A percentile compares a stretch with the other conserved stretches of the same genome.
phyloP scores from a whole-genome alignment of 192 early-diverging fungal species.

The Coemansia sp. region DNA sequence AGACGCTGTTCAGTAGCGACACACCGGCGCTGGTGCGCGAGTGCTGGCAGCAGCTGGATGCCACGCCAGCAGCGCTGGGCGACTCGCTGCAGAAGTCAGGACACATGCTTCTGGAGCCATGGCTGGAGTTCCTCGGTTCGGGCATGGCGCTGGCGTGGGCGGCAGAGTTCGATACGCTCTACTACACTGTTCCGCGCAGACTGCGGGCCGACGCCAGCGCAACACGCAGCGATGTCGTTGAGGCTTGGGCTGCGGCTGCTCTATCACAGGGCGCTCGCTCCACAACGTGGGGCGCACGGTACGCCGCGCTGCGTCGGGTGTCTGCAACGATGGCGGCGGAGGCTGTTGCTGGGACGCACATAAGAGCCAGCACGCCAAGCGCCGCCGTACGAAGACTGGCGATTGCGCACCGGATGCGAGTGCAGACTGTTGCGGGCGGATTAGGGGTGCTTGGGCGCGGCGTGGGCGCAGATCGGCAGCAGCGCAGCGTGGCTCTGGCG shows the following conservation, averaged over 20 bases:
- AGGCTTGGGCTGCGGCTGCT: slow-evolving; percentile 24
- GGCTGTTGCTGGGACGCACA: neutral
- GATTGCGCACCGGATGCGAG: slow-evolving; percentile 19
- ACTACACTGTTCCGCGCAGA: slow-evolving; percentile 18
- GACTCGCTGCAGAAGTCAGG: slow-evolving; percentile 8
- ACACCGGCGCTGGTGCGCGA: slow-evolving; percentile 21
- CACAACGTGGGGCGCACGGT: slow-evolving; percentile 13
- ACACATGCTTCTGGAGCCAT: slow-evolving; percentile 24
- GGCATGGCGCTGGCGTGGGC: slow-evolving; percentile 26
- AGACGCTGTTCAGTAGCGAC: neutral
- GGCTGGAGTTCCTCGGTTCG: slow-evolving; percentile 26
- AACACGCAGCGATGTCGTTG: slow-evolving; percentile 37
- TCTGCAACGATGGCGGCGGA: slow-evolving; percentile 1
- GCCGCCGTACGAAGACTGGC: slow-evolving; percentile 18
- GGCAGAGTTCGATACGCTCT: slow-evolving; percentile 24
- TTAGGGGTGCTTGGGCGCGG: slow-evolving; percentile 12
- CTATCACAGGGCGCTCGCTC: neutral
- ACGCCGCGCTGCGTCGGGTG: slow-evolving; percentile 35
- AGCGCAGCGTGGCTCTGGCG: slow-evolving; percentile 9
- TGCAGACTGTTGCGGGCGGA: slow-evolving; percentile 37
- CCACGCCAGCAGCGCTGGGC: neutral
- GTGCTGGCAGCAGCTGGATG: slow-evolving; percentile 25
- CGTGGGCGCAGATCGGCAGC: neutral
- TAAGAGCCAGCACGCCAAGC: slow-evolving; percentile 9
- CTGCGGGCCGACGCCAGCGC: slow-evolving; percentile 18